phyloP scores from a whole-genome alignment of 139 green algal genomes.

The Picochlorum costavermella region DNA sequence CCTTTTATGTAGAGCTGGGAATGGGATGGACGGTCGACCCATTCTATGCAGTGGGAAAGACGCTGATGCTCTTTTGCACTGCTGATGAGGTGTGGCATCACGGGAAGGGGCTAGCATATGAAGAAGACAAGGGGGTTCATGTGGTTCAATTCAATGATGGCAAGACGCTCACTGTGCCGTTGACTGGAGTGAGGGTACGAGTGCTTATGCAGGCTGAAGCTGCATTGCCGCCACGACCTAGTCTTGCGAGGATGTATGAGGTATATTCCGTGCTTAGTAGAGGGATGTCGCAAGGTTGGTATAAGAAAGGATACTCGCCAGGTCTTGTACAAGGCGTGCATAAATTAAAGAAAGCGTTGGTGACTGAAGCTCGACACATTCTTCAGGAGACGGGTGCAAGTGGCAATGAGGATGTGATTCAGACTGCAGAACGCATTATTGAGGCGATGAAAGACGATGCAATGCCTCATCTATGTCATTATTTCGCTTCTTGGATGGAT shows the following conservation, averaged over 20 bases:
- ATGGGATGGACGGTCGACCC: slow-evolving; percentile 21
- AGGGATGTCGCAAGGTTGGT: too few relatives aligned
- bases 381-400: too few relatives aligned
- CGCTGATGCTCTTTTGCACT: slow-evolving; percentile 49
- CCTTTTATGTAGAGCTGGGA: slow-evolving; percentile 32
- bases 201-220: background rate
- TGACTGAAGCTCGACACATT: too few relatives aligned
- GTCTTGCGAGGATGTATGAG: too few relatives aligned
- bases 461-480: too few relatives aligned
- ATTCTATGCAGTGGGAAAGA: slow-evolving; percentile 32
- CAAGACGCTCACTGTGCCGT: background rate
- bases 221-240: background rate
- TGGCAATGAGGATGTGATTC: too few relatives aligned
- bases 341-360: too few relatives aligned
- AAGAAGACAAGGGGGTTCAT: slow-evolving; percentile 35
- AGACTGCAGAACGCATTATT: too few relatives aligned
- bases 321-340: too few relatives aligned
- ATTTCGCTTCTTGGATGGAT: background rate
- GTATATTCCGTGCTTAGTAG: too few relatives aligned
- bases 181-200: background rate
- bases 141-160: slow-evolving; percentile 9
- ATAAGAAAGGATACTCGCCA: too few relatives aligned
- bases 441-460: too few relatives aligned
- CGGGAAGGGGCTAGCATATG: slow-evolving; percentile 28
- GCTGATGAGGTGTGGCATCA: slow-evolving; percentile 58